A percentile compares a stretch with the other conserved stretches of the same genome.
These are phyloP conservation scores for Berkeleyomyces basicola DNA, from an alignment of 2,329 filamentous ascomycete species.

Conservation along the genomic window DNA sequence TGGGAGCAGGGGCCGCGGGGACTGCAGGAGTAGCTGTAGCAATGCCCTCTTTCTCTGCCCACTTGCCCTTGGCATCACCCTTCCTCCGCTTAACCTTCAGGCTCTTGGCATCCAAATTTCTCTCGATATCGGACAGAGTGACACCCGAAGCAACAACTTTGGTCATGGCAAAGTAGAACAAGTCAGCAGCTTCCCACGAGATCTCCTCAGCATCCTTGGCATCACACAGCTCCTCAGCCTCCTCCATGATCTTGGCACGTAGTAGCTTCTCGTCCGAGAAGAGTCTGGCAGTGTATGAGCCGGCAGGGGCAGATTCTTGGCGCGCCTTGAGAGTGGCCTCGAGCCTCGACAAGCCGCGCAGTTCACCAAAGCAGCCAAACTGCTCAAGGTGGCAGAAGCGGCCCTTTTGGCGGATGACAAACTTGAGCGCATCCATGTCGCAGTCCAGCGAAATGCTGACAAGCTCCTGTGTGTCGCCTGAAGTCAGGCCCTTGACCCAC, in stretches of 20 bases:
- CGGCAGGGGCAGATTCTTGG: conserved; percentile 65
- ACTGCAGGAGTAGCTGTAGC: conserved; percentile 23
- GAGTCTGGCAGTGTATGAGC: conserved; percentile 83
- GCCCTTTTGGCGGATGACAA: conserved; percentile 78
- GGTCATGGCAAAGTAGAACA: conserved; percentile 89
- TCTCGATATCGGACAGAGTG: conserved; percentile 74
- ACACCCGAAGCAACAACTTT: conserved; percentile 78
- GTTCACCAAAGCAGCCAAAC: conserved; percentile 78
- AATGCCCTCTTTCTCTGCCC: conserved; percentile 70
- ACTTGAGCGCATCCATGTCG: conserved; percentile 81
- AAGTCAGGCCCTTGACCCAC: conserved; percentile 93
- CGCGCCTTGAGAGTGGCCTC: conserved; percentile 75
- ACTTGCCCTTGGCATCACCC: conserved; percentile 87
- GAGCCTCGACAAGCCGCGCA: conserved; percentile 63
- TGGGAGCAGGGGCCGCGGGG: conserved; percentile 16
- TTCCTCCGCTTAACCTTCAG: conserved; percentile 86
- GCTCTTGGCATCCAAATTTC: conserved; percentile 83
- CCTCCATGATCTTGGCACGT: conserved; percentile 94
- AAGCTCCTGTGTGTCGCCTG: conserved; percentile 83
- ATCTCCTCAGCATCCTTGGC: conserved; percentile 69
- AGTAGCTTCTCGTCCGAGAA: conserved; percentile 85
- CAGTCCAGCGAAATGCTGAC: conserved; percentile 77
- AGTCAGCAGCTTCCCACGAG: conserved; percentile 84
- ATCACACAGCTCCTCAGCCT: conserved; percentile 86
- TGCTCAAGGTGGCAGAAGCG: conserved; percentile 90